Evolutionary conservation across 768 basidiomycete species (phyloP), one percentile per base, ranked within the genome.

Genomic region (Candolleomyces aberdarensis): DNA sequence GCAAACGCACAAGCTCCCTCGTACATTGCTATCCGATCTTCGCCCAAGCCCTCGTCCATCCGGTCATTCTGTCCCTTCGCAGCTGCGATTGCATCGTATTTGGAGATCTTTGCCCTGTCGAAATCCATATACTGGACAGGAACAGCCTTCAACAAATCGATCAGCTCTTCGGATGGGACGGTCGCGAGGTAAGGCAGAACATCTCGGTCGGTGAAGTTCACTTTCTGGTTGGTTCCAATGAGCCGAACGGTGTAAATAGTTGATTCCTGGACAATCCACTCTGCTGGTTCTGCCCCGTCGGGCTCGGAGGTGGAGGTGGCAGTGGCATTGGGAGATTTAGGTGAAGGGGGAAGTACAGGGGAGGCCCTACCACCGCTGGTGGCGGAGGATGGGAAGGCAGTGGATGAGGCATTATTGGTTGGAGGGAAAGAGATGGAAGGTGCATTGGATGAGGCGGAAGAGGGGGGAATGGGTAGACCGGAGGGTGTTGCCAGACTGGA

Each of bases 121-220:
- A 81, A 78, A 66, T 84, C 71, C 48, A 83, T 72, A 47, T 76
- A 71, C 22, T 78, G 75, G 0, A 75, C 65, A 5, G 82, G 78
- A 54, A 82, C 76, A 1, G 70, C 68, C 58, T 77, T 75, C 56
- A 91, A 75, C 26, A 78, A 76, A 3, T 73, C 66, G 15, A 91
- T 77, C 40, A 91, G 77, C 0, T 78, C 78, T 5, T 78, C 71
- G 1, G 84, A 72, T 7, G 85, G 85, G 5, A 79, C 74, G 62
- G 90, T 81, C 2, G 88, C 86, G 67, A 88, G 88, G 66, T 93
- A 93, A 29, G 92, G 92, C 5, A 94, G 77, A 3, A 92, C 81
- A 57, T 80, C 77, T 15, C 79, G 74, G 63, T 88, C 90, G 6
- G 77, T 74, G 40, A 86, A 72, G 61, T 77, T 69, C 57, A 79